Evolutionary conservation across 108 stramenopile genomes (phyloP), one percentile per base, ranked within the genome.

Genomic region (Mediolabrus comicus): DNA sequence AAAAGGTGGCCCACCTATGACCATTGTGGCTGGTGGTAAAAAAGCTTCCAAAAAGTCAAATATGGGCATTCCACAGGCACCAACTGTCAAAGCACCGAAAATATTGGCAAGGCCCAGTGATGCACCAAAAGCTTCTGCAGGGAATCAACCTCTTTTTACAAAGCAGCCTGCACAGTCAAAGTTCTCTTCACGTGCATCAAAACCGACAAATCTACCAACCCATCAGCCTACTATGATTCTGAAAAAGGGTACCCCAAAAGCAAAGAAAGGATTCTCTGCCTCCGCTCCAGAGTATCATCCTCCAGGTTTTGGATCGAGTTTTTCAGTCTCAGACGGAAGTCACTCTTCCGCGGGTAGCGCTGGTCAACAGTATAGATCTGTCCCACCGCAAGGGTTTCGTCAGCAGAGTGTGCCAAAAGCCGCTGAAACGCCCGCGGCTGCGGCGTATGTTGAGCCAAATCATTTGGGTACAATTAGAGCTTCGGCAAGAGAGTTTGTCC

Each of bases 401-500:
- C 46, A 59, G 22, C 36, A 69, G 0, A 39, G 53, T 64, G 58
- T 52, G 35, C 60, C 46, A 0, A 57, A 58, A 22, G 54, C 14
- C 13, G 22, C 72, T 25, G 24, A 63, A 3, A 17, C 19, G 22
- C 46, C 53, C 25, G 59, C 53, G 27, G 25, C 72, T 30, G 22
- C 59, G 27, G 14, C 51, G 22, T 55, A 25, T 17, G 62, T 51
- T 30, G 62, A 52, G 10, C 17, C 68, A 2, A 85, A 85, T 69
- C 84, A 69, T n/a, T 22, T 84, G 31, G 86, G 89, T 54, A 73
- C 74, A 62, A 88, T 91, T 61, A 81, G 89, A 26, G 89, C 89
- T 17, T 87, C 89, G 7, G 89, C 89, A 9, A 86, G 80, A 69
- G 87, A 70, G 53, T 91, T 91, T 72, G 85, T 91, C 12, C 89